These are phyloP conservation scores for Podaxis sp. DNA, from an alignment of 768 basidiomycete genomes.

Conservation along the genomic window DNA sequence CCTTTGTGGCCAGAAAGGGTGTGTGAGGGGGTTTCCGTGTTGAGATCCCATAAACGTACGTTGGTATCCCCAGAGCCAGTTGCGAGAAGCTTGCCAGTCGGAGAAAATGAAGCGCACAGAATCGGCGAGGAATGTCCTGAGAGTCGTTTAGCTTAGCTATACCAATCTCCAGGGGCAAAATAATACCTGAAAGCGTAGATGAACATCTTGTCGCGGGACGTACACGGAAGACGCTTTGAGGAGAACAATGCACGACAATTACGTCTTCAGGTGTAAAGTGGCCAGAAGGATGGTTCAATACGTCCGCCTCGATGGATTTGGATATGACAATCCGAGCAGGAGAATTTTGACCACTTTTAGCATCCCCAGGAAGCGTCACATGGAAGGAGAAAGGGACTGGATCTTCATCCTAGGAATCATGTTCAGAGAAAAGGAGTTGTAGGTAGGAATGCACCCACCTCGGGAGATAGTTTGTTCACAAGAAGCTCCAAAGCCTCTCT, in stretches of 20 bases:
- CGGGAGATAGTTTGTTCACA: conserved; percentile 82
- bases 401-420: conserved; percentile 65
- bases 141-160: conserved; percentile 10
- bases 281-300: conserved; percentile 70
- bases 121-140: conserved; percentile 91
- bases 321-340: conserved; percentile 83
- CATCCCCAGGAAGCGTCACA: conserved; percentile 65
- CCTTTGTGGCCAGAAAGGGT: conserved; percentile 87
- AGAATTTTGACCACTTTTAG: conserved; percentile 43
- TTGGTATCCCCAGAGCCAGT: conserved; percentile 96
- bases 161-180: not conserved
- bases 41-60: conserved; percentile 91
- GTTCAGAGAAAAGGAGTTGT: conserved; percentile 16
- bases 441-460: conserved; percentile 44
- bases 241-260: conserved; percentile 86
- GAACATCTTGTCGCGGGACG: conserved; percentile 93
- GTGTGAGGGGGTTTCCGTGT: conserved; percentile 89
- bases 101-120: conserved; percentile 93
- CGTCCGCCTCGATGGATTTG: conserved; percentile 80
- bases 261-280: conserved; percentile 84
- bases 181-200: conserved; percentile 80
- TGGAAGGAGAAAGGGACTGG: conserved; percentile 93
- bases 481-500: conserved; percentile 83
- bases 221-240: conserved; percentile 94
- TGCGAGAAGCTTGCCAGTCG: conserved; percentile 86